Evolutionary conservation across 768 basidiomycete genomes (phyloP), one percentile per base, ranked within the genome.

Genomic region (Agaricus blazei): DNA sequence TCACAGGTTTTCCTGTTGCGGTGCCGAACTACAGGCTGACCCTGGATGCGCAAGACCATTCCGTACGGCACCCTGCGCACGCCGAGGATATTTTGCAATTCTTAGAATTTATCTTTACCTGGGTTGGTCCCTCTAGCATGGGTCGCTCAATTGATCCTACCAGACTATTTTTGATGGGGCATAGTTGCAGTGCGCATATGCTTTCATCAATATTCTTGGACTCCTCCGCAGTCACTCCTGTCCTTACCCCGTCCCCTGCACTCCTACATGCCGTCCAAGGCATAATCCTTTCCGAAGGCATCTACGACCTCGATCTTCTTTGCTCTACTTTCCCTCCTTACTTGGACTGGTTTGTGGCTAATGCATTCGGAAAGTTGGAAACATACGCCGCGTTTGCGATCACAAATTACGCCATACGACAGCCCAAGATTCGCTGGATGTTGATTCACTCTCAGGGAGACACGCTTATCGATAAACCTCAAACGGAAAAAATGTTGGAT

Each of bases 151-250:
- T 77, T 51, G 74, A 79, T 62, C 67, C 74, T 2, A 57, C 62
- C 28, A 66, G 53, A 24, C 64, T 92, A 43, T 77, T 80, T 68
- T 72, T 90, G 42, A 72, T 90, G 26, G 90, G 89, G 11, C 91
- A 93, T 68, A 90, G 88, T 68, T 90, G 88, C 70, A 76, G 85
- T 58, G 88, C 90, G 1, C 91, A 93, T 67, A 92, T 93, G 76
- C 70, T 92, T 9, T 68, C 80, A 41, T 80, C 84, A 55, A 80
- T 93, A 29, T 78, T 91, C 65, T 74, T 92, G 56, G 73, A 81
- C 63, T 76, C 80, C 0, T 70, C 74, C 3, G 50, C 64, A 0
- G 64, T 72, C 50, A 68, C 72, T 1, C 77, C 77, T 4, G 60
- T 59, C 26, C 74, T 88, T 23, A 66, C 67, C 14, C 87, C 86